A percentile compares a stretch with the other conserved stretches of the same genome.
Conservation (phyloP, 306 rosid genomes). For the Oemleria cerasiformis region DNA sequence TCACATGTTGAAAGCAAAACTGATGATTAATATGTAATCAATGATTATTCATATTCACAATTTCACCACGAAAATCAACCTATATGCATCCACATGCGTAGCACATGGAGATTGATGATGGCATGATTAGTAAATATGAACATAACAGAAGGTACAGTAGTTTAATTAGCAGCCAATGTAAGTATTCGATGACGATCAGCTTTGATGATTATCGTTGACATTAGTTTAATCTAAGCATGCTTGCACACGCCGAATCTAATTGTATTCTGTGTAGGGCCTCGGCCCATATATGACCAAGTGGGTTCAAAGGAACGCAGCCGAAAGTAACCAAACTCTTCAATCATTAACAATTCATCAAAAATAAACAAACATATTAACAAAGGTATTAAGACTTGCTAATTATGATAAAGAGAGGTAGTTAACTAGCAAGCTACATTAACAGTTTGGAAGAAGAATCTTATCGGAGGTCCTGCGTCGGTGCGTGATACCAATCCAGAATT, state of each 20-base stretch:
- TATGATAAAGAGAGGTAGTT: conserved; percentile 2
- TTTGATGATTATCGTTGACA: background rate
- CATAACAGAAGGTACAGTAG: background rate
- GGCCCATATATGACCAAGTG: background rate
- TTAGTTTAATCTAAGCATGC: conserved; percentile 8
- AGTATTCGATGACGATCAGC: background rate
- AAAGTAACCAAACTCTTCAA: conserved; percentile 1
- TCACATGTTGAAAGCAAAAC: too few species aligned
- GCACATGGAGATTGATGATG: conserved; percentile 7
- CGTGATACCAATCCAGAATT: background rate
- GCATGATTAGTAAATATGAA: background rate
- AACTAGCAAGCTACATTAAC: conserved; percentile 12
- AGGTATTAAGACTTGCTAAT: conserved; percentile 4
- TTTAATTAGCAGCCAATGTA: background rate
- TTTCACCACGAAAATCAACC: too few species aligned
- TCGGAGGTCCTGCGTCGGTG: conserved; percentile 14
- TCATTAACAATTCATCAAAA: conserved; percentile 3
- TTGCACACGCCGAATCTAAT: background rate
- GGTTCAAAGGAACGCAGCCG: conserved; percentile 14
- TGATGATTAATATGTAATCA: too few species aligned
- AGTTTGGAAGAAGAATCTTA: background rate
- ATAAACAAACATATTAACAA: background rate
- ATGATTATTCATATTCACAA: too few species aligned
- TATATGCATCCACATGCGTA: too few species aligned
- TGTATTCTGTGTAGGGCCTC: background rate